A percentile compares a stretch with the other conserved stretches of the same genome.
Evolutionary conservation across 176 grass and related monocot species (phyloP).

Genomic region (Ensete ventricosum): DNA sequence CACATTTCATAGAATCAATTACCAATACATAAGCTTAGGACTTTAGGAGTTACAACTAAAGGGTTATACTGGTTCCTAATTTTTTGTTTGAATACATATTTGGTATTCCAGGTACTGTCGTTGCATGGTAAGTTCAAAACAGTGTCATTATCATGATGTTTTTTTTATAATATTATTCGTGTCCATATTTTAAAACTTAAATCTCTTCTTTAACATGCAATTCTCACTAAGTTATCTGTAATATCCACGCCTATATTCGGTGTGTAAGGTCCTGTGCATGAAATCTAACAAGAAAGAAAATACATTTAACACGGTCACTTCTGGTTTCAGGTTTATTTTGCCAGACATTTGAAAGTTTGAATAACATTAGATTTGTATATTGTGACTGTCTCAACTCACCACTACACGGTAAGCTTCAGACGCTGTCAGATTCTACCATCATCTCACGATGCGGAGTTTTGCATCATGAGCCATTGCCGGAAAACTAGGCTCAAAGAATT

Average conservation of each 20-base stretch:
- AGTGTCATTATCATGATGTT: too few species aligned
- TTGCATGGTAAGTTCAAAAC: too few species aligned
- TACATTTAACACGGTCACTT: background rate
- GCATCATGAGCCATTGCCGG: conserved; percentile 27
- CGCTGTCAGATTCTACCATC: background rate
- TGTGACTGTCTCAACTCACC: background rate
- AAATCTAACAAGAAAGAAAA: background rate
- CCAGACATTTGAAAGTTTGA: background rate
- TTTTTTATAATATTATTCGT: too few species aligned
- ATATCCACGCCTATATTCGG: background rate
- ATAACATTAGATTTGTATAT: background rate
- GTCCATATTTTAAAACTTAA: too few species aligned
- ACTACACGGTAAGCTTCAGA: background rate
- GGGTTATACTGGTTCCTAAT: background rate
- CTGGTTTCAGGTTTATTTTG: background rate
- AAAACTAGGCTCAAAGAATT: conserved; percentile 30
- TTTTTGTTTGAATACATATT: background rate
- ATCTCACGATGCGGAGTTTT: conserved; percentile 38
- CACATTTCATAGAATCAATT: background rate
- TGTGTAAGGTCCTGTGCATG: background rate
- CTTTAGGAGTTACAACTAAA: background rate
- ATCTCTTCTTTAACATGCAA: too few species aligned
- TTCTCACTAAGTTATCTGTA: too few species aligned
- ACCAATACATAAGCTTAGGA: background rate
- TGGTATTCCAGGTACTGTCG: background rate